Base-by-base conservation (phyloP, 179 eudicot genomes). In the Heliamphora pulchella region DNA sequence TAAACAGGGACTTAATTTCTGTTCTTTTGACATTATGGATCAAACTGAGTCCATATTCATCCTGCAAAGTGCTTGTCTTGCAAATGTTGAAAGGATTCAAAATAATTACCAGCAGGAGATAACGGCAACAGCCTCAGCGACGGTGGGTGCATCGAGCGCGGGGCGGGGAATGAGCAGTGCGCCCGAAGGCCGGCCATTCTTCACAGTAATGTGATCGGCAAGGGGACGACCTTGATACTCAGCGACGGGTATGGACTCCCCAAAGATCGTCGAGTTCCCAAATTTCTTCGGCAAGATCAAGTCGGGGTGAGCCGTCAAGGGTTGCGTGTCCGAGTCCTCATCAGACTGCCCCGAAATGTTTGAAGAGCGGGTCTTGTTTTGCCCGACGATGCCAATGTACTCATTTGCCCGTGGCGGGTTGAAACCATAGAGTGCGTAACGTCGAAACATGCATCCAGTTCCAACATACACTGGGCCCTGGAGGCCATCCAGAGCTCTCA, bases 401-500 rank as follows among this genome's bases (percentile, higher is more conserved):
- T 92, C 94, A 58, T 80, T 86, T n/a, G 92, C 87, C 51, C 94
- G 79, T 2, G 31, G 31, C 31, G 31, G 31, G 31, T 31, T 31
- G 31, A 31, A 31, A 31, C 31, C 31, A 31, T 31, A 31, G 31
- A 31, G 31, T 31, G 31, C 31, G 31, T 31, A 31, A 31, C 31
- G 31, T 53, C 97, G 86, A 64, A 92, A 92, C 93, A 92, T 87
- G 84, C 92, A 88, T 3, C 97, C 97, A 1, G 97, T 92, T 79
- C 97, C 97, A 14, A 92, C 97, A 71, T 92, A 92, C 5, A 92
- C 92, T 2, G 94, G 97, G 13, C 97, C 97, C 78, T 92, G 97
- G 44, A 92, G 89, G 61, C 97, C 97, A 75, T 92, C 97, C 66
- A 92, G 78, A 31, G 31, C 31, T 31, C 31, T 31, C 31, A 31